Evolutionary conservation across 805 yeast species (phyloP), one percentile per base, ranked within the genome.

Genomic region (Pichia rugopelliculosa): DNA sequence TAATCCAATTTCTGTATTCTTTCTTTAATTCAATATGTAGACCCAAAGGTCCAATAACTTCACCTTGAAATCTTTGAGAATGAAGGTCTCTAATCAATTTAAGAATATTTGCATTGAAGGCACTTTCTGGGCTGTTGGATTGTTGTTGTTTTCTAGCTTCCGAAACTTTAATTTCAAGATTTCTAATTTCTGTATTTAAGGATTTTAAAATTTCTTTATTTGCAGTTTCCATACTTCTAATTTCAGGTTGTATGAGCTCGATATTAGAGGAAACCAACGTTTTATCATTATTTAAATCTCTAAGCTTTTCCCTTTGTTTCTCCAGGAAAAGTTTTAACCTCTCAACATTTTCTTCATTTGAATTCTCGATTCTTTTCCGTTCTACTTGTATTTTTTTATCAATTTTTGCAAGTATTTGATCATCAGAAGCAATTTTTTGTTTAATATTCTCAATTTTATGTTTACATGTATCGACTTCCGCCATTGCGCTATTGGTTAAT

Each of bases 31-130:
- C 69, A 3, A 88, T 69, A 50, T 67, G 66, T 4, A 71, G 54
- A 1, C 96, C 96, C 2, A 91, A 53, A 0, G 99, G 99, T 0
- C 98, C 98, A 17, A 83, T 62, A 0, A 96, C 95, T 33, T 58
- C 58, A 2, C 62, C 56, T 17, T 71, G 72, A 71, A 76, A 81
- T 15, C 63, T 56, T 6, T 50, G 45, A 0, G 54, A 41, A 13
- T 64, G 53, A 7, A 82, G 74, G 6, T 68, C 75, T 4, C 58
- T 53, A 22, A 81, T 55, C 7, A 82, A 58, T 2, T 49, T 42
- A 9, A 63, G 64, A 59, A 80, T 73, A 6, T 67, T 65, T 1
- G 51, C 52, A 8, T 82, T 84, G 70, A 79, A 83, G 1, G 81
- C 76, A 12, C 72, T 69, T 18, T 56, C 52, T 6, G 64, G 59